phyloP scores from a whole-genome alignment of 257 asterid species.

The Petunia axillaris region DNA sequence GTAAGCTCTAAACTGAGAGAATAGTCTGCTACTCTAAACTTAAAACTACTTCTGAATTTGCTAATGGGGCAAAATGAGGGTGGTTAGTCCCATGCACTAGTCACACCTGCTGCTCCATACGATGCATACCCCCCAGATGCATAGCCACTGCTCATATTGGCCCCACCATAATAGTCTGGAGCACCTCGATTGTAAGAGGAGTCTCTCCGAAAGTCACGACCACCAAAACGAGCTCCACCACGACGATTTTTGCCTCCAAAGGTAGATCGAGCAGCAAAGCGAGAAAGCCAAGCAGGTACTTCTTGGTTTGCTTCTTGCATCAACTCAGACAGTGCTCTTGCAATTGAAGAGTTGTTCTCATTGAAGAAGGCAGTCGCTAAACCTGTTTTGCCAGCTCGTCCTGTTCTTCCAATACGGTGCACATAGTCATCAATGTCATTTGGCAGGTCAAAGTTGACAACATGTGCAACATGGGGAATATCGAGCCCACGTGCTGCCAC shows the following conservation, averaged over 20 bases:
- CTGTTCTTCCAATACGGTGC: conserved; percentile 95
- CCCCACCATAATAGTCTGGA: conserved; percentile 59
- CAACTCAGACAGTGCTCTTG: conserved; percentile 72
- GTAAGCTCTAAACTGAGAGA: conserved; percentile 27
- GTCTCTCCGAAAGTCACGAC: conserved; percentile 81
- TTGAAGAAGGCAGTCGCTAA: conserved; percentile 94
- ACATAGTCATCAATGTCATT: conserved; percentile 92
- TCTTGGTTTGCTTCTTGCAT: conserved; percentile 98
- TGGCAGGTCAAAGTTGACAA: conserved; percentile 92
- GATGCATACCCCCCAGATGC: conserved; percentile 54
- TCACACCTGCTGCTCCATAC: conserved; percentile 58
- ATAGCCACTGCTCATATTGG: conserved; percentile 37
- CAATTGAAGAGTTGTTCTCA: conserved; percentile 73
- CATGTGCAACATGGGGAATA: conserved; percentile 94
- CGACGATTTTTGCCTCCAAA: conserved; percentile 60
- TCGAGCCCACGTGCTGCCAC: conserved; percentile 99
- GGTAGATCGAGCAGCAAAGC: conserved; percentile 69
- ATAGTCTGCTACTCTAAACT: conserved; percentile 24
- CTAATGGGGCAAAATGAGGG: neutral
- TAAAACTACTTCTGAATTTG: conserved; percentile 23
- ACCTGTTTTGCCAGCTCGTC: conserved; percentile 92
- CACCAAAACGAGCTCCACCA: conserved; percentile 79
- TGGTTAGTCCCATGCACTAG: conserved; percentile 87
- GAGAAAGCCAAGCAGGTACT: conserved; percentile 92
- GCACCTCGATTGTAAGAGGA: conserved; percentile 53